Conservation (phyloP, 495 filamentous ascomycete genomes). For the Baudoinia panamericana region DNA sequence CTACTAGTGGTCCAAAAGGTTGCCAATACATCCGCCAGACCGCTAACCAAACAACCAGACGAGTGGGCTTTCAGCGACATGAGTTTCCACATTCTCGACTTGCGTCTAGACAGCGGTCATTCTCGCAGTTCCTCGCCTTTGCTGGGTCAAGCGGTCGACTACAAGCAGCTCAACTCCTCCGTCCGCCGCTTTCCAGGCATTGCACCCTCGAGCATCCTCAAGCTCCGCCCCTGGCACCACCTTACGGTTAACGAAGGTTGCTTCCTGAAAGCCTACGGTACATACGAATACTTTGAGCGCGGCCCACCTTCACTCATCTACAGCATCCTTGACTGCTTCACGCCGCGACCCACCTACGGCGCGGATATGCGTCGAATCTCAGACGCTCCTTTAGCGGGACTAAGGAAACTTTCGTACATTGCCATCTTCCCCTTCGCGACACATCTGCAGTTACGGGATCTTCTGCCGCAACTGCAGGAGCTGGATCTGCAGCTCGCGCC, state of each 20-base stretch:
- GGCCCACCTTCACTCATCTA: conserved; percentile 15
- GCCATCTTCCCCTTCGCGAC: conserved; percentile 21
- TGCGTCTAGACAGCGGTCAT: conserved; percentile 1
- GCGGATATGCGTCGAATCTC: conserved; percentile 4
- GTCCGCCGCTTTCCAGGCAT: conserved; percentile 3
- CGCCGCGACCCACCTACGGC: neutral
- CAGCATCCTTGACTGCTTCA: conserved; percentile 10
- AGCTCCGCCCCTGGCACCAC: conserved; percentile 13
- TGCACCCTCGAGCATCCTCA: conserved; percentile 10
- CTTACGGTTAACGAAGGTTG: conserved; percentile 20
- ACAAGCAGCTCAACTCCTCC: conserved; percentile 1
- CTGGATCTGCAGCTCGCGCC: conserved; percentile 20
- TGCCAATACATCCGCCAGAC: neutral
- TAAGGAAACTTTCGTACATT: conserved; percentile 17
- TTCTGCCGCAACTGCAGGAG: conserved; percentile 11
- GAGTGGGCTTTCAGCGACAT: conserved; percentile 24
- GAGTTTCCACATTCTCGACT: conserved; percentile 16
- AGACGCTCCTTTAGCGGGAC: neutral
- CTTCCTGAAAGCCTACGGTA: conserved; percentile 21
- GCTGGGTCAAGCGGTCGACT: neutral
- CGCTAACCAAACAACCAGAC: neutral
- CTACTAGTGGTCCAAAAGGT: neutral
- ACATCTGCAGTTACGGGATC: conserved; percentile 4
- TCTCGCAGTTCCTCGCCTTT: neutral
- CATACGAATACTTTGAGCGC: conserved; percentile 22